These are phyloP conservation scores for Marvania coccoides DNA, from an alignment of 139 green algal species.

Conservation along the genomic window DNA sequence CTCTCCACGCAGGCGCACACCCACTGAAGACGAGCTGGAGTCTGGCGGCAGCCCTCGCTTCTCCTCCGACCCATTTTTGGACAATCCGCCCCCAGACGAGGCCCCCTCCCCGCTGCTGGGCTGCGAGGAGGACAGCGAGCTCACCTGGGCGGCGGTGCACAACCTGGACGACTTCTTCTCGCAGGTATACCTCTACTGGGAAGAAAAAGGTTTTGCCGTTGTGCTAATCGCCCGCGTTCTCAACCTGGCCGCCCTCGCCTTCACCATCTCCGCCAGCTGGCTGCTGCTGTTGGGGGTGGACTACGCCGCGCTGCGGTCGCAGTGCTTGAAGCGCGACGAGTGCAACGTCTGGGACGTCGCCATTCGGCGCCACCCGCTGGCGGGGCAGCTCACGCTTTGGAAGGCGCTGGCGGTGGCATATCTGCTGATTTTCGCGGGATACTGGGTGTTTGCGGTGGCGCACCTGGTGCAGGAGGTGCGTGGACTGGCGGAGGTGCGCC, in stretches of 20 bases:
- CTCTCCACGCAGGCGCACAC: too few species aligned
- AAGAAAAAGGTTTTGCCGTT: slow-evolving; percentile 61
- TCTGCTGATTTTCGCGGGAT: slow-evolving; percentile 55
- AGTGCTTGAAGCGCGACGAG: slow-evolving; percentile 37
- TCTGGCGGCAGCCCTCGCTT: too few species aligned
- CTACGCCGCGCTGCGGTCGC: slow-evolving; percentile 55
- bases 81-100: too few species aligned
- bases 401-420: slow-evolving; percentile 54
- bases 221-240: slow-evolving; percentile 61
- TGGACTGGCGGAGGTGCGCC: slow-evolving; percentile 44
- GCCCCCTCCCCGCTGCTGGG: background rate
- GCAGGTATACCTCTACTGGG: slow-evolving; percentile 75
- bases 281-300: slow-evolving; percentile 86
- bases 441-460: slow-evolving; percentile 38
- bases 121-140: background rate
- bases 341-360: slow-evolving; percentile 60
- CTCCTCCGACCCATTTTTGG: too few species aligned
- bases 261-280: slow-evolving; percentile 78
- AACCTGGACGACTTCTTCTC: slow-evolving; percentile 85
- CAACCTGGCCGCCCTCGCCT: slow-evolving; percentile 82
- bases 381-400: slow-evolving; percentile 31
- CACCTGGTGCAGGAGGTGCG: slow-evolving; percentile 46
- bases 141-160: slow-evolving; percentile 55
- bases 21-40: too few species aligned
- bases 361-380: slow-evolving; percentile 34